Evolutionary conservation across 2,329 filamentous ascomycete genomes (phyloP), one percentile per base, ranked within the genome.

Genomic region (Aspergillus ustus): DNA sequence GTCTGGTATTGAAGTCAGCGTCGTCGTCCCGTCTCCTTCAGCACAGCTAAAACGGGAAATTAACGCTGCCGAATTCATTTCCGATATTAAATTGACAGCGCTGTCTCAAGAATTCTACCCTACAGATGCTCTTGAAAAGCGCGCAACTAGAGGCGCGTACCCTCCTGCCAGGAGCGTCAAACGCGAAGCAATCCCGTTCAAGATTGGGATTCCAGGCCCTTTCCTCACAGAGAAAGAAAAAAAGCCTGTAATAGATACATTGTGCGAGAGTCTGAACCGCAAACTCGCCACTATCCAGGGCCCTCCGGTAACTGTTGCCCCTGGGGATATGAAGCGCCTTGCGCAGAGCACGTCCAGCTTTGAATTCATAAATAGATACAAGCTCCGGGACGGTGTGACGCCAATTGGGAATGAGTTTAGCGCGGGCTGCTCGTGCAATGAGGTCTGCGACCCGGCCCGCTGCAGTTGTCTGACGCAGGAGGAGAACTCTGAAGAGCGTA

Each of bases 331-430:
- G 4, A 52, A 50, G 2, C 55, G 54, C 7, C 65, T 75, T 0
- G 66, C 73, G 1, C 61, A 67, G 1, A 68, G 75, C 11, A 69
- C 70, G 0, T 59, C 71, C 0, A 77, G 77, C 45, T 79, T 79
- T 57, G 73, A 75, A n/a, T 80, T 80, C 17, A 65, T 77, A 3
- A 75, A 77, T 37, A 57, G 67, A 1, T 78, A 79, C 53, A 74
- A 74, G 43, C 59, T 78, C 3, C 70, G 71, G 0, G 64, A 73
- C 6, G 76, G 74, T 0, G 75, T 78, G 2, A 50, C 61, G 1
- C 66, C 60, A 0, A 70, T 73, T 2, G 60, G 64, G 0, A 62
- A 70, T 6, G 72, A 64, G 4, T 79, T 78, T 48, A 70, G 72
- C 31, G 66, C 60, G 0, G 77, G 76, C 3, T 79, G 77, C 59